Evolutionary conservation across 345 rosid species (phyloP).

Genomic region (Gynandropsis gynandra): DNA sequence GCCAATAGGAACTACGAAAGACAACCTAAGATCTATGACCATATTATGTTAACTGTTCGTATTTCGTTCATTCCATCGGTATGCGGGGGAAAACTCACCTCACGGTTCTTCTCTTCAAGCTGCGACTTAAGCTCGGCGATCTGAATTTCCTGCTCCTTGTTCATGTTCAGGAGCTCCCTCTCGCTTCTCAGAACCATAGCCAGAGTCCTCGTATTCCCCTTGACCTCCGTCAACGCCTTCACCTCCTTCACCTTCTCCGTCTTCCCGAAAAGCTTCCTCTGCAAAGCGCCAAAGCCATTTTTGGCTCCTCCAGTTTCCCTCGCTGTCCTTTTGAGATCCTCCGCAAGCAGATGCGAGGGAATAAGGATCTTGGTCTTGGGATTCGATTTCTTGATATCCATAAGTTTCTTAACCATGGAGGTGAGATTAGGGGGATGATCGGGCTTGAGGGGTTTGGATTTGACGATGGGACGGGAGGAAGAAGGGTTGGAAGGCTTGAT

Average conservation of each 20-base stretch:
- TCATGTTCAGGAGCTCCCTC: conserved; percentile 70
- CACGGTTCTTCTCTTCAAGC: conserved; percentile 60
- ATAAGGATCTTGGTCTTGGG: conserved; percentile 36
- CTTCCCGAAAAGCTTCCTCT: conserved; percentile 73
- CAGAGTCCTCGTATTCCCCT: conserved; percentile 67
- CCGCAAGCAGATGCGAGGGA: conserved; percentile 54
- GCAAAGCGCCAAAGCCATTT: conserved; percentile 38
- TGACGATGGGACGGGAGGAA: conserved; percentile 49
- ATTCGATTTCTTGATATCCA: conserved; percentile 50
- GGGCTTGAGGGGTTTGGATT: conserved; percentile 33
- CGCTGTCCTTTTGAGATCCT: conserved; percentile 60
- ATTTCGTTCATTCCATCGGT: too few species aligned
- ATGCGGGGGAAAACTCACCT: conserved; percentile 34
- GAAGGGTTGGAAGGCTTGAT: conserved; percentile 23
- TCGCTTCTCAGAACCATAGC: conserved; percentile 90
- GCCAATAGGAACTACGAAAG: too few species aligned
- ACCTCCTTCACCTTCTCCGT: conserved; percentile 48
- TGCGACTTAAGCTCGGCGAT: conserved; percentile 43
- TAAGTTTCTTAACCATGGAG: conserved; percentile 60
- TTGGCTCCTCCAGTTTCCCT: conserved; percentile 30
- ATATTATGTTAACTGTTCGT: too few species aligned
- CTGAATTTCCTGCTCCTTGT: conserved; percentile 62
- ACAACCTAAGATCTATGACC: too few species aligned
- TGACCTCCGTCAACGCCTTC: conserved; percentile 68
- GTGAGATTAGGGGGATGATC: conserved; percentile 39